Base-by-base conservation (phyloP, 2,329 filamentous ascomycete species). In the Paraphoma sp. region DNA sequence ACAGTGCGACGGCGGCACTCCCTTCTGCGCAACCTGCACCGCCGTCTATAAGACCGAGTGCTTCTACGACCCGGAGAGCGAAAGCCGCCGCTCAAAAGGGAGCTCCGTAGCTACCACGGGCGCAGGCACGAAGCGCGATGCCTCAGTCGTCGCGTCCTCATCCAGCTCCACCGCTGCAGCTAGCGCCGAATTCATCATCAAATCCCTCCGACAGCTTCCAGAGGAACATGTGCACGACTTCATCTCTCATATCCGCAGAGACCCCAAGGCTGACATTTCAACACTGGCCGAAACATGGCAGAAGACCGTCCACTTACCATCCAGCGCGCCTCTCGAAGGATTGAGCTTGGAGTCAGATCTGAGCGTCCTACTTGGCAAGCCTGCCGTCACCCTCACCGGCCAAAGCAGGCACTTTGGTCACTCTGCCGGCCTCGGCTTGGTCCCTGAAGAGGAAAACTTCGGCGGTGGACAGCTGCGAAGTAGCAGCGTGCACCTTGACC, bases 41-140 rank as follows among this genome's bases (percentile, higher is more conserved):
- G 79, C 80, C 17, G 81, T 84, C 9, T 84, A 84, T 67, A 75
- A 78, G 50, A 82, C 81, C 10, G 74, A 80, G 42, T 84, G 82
- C 68, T 70, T 62, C 59, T 84, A 84, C 68, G 82, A 83, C 61
- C 72, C 75, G 17, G 80, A 82, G 57, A 79, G 75, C 60, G 81
- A 83, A 59, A 79, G 77, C 58, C 72, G 80, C 36, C 78, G 81
- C 57, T 78, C 56, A 68, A 79, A 71, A 70, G 68, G 51, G 71
- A 36, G 68, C 73, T 58, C 74, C 71, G 40, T 62, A 3, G 46
- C 48, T 41, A 28, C 53, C 18, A 45, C 62, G 18, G 60, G 58
- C 41, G 54, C 59, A 43, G 69, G 68, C 47, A 63, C 57, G 17
- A 75, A 75, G 59, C 72, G 74, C 60, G 69, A 74, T 54, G 65